Evolutionary conservation across 2,329 filamentous ascomycete species (phyloP).

Genomic region (Phaeosphaeriaceae sp.): DNA sequence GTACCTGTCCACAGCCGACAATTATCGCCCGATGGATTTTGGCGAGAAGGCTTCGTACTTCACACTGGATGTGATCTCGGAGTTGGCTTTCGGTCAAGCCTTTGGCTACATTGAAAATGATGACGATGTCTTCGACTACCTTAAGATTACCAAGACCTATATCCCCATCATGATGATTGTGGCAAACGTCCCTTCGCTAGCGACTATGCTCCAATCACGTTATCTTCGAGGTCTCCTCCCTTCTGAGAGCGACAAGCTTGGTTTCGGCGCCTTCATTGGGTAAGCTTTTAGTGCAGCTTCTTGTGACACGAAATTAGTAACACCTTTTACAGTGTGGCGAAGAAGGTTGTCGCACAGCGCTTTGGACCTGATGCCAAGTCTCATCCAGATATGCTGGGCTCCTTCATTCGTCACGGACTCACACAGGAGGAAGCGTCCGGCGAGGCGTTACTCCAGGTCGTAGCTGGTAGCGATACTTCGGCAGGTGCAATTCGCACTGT

Average conservation of each 20-base stretch:
- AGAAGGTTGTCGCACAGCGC: conserved; percentile 55
- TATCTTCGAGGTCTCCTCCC: conserved; percentile 23
- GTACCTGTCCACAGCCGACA: conserved; percentile 39
- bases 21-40: conserved; percentile 52
- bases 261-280: conserved; percentile 48
- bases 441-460: conserved; percentile 54
- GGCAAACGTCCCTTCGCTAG: conserved; percentile 21
- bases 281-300: conserved; percentile 5
- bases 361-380: conserved; percentile 53
- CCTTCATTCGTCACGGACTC: conserved; percentile 56
- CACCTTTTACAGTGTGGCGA: conserved; percentile 46
- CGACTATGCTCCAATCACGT: conserved; percentile 21
- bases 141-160: conserved; percentile 51
- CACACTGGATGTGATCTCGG: conserved; percentile 62
- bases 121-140: conserved; percentile 53
- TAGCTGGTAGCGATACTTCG: conserved; percentile 65
- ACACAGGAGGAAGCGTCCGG: conserved; percentile 51
- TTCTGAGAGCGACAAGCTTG: conserved; percentile 53
- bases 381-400: conserved; percentile 59
- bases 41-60: conserved; percentile 58
- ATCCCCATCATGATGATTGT: conserved; percentile 25
- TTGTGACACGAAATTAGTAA: neutral
- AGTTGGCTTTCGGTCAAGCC: conserved; percentile 58
- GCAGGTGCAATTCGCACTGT: conserved; percentile 61
- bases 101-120: conserved; percentile 60